A percentile compares a stretch with the other conserved stretches of the same genome.
These are phyloP conservation scores for Saccharomyces hybrid DNA, from an alignment of 1,139 yeast genomes.

Conservation along the genomic window DNA sequence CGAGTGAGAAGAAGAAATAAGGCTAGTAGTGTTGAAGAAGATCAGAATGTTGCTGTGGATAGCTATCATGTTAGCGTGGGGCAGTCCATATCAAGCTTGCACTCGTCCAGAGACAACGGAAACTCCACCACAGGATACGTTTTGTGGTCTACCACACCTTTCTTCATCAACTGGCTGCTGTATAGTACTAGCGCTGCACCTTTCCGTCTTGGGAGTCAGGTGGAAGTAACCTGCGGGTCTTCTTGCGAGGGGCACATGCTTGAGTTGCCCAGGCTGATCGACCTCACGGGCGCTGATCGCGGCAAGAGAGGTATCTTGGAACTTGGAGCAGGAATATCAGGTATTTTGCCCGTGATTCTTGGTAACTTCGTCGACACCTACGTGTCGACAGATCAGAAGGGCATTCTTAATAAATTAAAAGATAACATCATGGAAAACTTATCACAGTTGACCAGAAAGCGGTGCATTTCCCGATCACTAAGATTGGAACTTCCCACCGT, in stretches of 20 bases:
- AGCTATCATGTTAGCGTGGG: conserved; percentile 16
- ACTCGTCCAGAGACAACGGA: conserved; percentile 25
- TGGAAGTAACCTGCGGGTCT: conserved; percentile 1
- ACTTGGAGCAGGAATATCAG: conserved; percentile 30
- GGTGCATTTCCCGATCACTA: conserved; percentile 9
- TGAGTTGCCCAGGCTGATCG: conserved; percentile 5
- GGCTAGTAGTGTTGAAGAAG: neutral
- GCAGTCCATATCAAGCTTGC: conserved; percentile 26
- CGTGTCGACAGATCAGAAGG: conserved; percentile 30
- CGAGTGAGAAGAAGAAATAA: neutral
- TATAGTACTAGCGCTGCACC: conserved; percentile 17
- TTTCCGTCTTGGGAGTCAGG: conserved; percentile 14
- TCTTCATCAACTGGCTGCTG: conserved; percentile 28
- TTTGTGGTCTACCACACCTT: conserved; percentile 31
- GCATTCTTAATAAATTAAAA: conserved; percentile 24
- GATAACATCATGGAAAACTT: conserved; percentile 23
- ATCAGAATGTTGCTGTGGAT: conserved; percentile 1
- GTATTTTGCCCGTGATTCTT: conserved; percentile 24
- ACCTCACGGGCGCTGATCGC: conserved; percentile 1
- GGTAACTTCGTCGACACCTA: conserved; percentile 26
- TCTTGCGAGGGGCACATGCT: neutral
- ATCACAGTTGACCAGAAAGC: conserved; percentile 18
- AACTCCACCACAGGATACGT: conserved; percentile 34
- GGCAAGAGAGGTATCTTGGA: conserved; percentile 20
- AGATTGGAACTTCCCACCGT: conserved; percentile 3